Evolutionary conservation across 805 yeast species (phyloP).

Genomic region (Yarrowia porcina): DNA sequence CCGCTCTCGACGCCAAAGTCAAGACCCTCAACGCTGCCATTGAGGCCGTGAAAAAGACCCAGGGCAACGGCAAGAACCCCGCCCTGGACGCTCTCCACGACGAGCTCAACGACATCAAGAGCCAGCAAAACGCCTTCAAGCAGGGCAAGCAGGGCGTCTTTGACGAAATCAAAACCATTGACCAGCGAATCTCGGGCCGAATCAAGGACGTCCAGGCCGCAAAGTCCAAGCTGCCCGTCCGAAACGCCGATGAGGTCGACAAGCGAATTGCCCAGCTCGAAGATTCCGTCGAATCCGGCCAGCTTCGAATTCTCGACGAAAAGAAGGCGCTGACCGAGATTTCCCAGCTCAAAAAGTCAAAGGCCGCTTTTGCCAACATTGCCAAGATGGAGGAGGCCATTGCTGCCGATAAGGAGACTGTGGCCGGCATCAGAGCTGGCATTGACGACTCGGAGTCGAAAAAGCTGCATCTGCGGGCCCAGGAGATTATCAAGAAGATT

Average conservation of each 20-base stretch:
- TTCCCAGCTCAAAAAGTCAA: constrained; percentile 72
- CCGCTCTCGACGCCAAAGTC: constrained; percentile 30
- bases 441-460: constrained; percentile 53
- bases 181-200: constrained; percentile 68
- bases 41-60: constrained; percentile 29
- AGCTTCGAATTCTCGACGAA: constrained; percentile 85
- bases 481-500: constrained; percentile 57
- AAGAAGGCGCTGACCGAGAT: constrained; percentile 80
- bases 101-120: constrained; percentile 47
- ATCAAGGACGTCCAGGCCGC: constrained; percentile 68
- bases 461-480: constrained; percentile 68
- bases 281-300: constrained; percentile 69
- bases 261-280: constrained; percentile 50
- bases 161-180: constrained; percentile 70
- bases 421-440: constrained; percentile 68
- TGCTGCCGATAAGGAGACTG: constrained; percentile 73
- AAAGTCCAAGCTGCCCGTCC: constrained; percentile 66
- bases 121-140: constrained; percentile 46
- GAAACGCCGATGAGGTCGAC: constrained; percentile 41
- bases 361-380: constrained; percentile 70
- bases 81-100: constrained; percentile 52
- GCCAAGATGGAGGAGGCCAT: constrained; percentile 74
- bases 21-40: constrained; percentile 30
- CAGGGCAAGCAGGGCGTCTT: constrained; percentile 44
- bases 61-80: constrained; percentile 14